Percentiles rank a stretch among this genome's conserved stretches.
Conservation (phyloP, 2,329 filamentous ascomycete genomes). For the Xylaria arbuscula region DNA sequence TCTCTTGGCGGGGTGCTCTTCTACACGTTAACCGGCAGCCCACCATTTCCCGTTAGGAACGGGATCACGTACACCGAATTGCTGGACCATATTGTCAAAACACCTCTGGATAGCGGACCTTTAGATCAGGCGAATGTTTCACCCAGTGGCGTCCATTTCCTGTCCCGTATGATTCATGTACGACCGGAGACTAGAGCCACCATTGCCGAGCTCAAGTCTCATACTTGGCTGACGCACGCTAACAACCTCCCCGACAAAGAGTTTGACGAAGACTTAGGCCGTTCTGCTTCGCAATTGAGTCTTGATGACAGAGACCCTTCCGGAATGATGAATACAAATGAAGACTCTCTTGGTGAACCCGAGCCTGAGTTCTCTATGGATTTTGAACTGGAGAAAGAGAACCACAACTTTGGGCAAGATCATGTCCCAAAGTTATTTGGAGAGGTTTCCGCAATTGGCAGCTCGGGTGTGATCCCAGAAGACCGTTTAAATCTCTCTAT, state of each 20-base stretch:
- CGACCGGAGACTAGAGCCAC: constrained; percentile 82
- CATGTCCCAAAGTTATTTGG: constrained; percentile 61
- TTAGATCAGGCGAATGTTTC: constrained; percentile 71
- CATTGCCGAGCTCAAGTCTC: constrained; percentile 74
- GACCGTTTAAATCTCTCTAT: constrained; percentile 62
- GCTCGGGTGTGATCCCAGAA: constrained; percentile 62
- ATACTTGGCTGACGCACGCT: constrained; percentile 77
- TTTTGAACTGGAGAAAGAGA: constrained; percentile 85
- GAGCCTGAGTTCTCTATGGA: constrained; percentile 57
- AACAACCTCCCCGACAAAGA: constrained; percentile 69
- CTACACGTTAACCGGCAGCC: constrained; percentile 80
- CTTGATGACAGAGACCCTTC: constrained; percentile 60
- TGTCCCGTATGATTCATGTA: constrained; percentile 82
- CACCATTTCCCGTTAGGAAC: constrained; percentile 83
- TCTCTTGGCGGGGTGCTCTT: constrained; percentile 93
- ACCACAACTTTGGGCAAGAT: constrained; percentile 72
- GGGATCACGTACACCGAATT: constrained; percentile 83
- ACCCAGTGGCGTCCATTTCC: constrained; percentile 75
- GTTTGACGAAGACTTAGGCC: constrained; percentile 68
- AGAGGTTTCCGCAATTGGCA: constrained; percentile 67
- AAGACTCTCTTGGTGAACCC: constrained; percentile 48
- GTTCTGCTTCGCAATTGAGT: constrained; percentile 72
- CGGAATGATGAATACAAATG: constrained; percentile 46
- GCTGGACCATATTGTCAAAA: constrained; percentile 87
- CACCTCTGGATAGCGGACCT: constrained; percentile 72